These are phyloP conservation scores for Exophiala spinifera DNA, from an alignment of 2,329 filamentous ascomycete species.

Conservation along the genomic window DNA sequence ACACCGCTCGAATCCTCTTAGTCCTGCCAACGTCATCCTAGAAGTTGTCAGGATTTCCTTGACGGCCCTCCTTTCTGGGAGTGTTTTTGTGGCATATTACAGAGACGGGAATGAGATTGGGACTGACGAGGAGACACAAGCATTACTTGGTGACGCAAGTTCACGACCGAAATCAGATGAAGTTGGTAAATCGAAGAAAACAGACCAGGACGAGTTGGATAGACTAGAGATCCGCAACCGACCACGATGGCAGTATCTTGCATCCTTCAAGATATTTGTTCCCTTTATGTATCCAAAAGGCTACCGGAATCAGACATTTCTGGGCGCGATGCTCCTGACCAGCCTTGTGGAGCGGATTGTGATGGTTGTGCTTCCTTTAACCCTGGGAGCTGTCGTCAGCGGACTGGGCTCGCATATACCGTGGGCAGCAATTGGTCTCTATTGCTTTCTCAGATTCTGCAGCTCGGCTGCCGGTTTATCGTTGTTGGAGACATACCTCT, in stretches of 20 bases:
- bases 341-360: slow-evolving; percentile 68
- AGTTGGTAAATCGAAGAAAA: slow-evolving; percentile 53
- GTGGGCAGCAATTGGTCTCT: slow-evolving; percentile 53
- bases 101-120: not conserved
- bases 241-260: slow-evolving; percentile 63
- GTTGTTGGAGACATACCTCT: slow-evolving; percentile 51
- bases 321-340: slow-evolving; percentile 64
- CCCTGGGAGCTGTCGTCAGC: slow-evolving; percentile 76
- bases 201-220: slow-evolving; percentile 58
- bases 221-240: slow-evolving; percentile 18
- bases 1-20: not conserved
- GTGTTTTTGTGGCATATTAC: not conserved
- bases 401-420: slow-evolving; percentile 56
- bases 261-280: slow-evolving; percentile 70
- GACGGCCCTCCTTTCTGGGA: slow-evolving; percentile 1
- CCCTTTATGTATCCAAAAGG: slow-evolving; percentile 76
- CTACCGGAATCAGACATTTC: slow-evolving; percentile 63
- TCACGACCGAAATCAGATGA: slow-evolving; percentile 48
- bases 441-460: slow-evolving; percentile 49
- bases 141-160: slow-evolving; percentile 40
- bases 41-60: slow-evolving; percentile 25
- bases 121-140: slow-evolving; percentile 29
- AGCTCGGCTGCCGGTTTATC: slow-evolving; percentile 52
- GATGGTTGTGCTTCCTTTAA: slow-evolving; percentile 74
- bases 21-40: not conserved